phyloP scores from a whole-genome alignment of 345 rosid genomes.

The Eucalyptus albens region DNA sequence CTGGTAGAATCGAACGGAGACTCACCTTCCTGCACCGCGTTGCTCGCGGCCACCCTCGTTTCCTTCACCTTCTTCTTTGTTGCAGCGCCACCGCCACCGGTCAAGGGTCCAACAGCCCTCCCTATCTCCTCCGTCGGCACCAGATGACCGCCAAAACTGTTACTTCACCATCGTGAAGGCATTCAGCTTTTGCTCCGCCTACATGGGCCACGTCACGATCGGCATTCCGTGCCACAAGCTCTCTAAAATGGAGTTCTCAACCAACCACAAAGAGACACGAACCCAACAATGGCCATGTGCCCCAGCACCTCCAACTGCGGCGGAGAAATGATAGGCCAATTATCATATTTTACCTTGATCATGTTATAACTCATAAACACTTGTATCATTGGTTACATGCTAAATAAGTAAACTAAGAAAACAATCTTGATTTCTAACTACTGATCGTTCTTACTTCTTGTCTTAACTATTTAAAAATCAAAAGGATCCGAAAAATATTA shows the following conservation, averaged over 20 bases:
- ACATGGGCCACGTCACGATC: constrained; percentile 25
- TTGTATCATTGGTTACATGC: neutral
- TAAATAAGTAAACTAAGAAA: neutral
- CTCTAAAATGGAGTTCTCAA: constrained; percentile 24
- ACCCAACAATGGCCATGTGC: constrained; percentile 20
- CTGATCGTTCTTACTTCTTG: neutral
- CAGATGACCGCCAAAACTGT: neutral
- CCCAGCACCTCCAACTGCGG: constrained; percentile 19
- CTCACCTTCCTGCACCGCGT: neutral
- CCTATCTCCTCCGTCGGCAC: fast-evolving
- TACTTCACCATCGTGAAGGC: constrained; percentile 35
- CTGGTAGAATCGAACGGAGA: fast-evolving
- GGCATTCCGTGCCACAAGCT: constrained; percentile 39
- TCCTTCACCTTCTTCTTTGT: neutral
- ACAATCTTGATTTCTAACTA: neutral
- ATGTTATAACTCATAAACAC: fast-evolving
- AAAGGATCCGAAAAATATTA: no score
- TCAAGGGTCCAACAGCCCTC: neutral
- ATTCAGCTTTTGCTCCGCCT: constrained; percentile 38
- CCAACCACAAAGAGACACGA: constrained; percentile 36
- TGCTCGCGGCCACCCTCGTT: neutral
- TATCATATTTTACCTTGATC: neutral
- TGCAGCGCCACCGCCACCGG: neutral
- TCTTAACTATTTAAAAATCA: no score
- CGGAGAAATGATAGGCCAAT: neutral